A percentile compares a stretch with the other conserved stretches of the same genome.
Conservation (phyloP, 2,329 filamentous ascomycete genomes). For the Dactylella cylindrospora region DNA sequence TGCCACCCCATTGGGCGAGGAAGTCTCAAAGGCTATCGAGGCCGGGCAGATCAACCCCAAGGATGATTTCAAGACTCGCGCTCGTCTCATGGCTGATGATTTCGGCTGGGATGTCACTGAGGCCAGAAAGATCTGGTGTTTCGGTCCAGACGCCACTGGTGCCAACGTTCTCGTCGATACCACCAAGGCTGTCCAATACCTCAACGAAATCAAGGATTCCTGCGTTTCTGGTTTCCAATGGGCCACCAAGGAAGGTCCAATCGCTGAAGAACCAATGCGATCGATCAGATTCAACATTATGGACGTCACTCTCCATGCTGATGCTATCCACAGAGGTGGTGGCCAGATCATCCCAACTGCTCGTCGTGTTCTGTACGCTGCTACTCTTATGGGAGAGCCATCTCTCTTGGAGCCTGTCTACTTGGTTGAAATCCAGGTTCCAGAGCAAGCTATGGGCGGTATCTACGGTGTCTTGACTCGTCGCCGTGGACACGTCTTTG, state of each 20-base stretch:
- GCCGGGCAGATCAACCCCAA: constrained; percentile 85
- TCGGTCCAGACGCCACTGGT: constrained; percentile 90
- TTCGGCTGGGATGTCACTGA: constrained; percentile 99
- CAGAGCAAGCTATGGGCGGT: constrained; percentile 98
- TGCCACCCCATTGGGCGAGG: constrained; percentile 87
- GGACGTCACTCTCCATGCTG: constrained; percentile 98
- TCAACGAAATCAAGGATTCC: constrained; percentile 99
- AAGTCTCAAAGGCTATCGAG: constrained; percentile 88
- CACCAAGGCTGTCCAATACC: constrained; percentile 99
- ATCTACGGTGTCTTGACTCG: constrained; percentile 99
- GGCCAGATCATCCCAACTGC: constrained; percentile 98
- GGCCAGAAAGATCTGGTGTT: constrained; percentile 99
- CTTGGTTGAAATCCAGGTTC: constrained; percentile 98
- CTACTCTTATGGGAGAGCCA: constrained; percentile 85
- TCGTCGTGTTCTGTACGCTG: constrained; percentile 95
- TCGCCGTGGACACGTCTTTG: constrained; percentile 97
- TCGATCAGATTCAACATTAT: constrained; percentile 97
- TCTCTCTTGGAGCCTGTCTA: constrained; percentile 95
- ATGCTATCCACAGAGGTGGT: constrained; percentile 99
- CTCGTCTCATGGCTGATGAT: constrained; percentile 92
- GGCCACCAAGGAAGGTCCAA: constrained; percentile 94
- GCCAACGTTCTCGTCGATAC: constrained; percentile 99
- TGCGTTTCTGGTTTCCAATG: constrained; percentile 99
- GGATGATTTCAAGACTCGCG: constrained; percentile 99
- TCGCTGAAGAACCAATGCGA: constrained; percentile 98